Conservation (phyloP, 305 asterid genomes). For the Fraxinus angustifolia region DNA sequence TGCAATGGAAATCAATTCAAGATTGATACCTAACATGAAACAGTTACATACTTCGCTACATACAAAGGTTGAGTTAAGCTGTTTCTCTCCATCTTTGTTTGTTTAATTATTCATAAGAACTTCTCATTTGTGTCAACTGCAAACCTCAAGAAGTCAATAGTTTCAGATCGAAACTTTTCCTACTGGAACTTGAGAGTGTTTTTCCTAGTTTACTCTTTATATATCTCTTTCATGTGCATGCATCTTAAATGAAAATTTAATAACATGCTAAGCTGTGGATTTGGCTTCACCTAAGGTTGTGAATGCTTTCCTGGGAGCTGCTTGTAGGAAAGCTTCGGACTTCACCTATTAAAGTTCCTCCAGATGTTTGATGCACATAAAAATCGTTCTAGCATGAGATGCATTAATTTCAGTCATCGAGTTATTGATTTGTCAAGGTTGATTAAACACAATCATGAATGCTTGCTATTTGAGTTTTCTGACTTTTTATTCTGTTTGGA, state of each 20-base stretch:
- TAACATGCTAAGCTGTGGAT: background rate
- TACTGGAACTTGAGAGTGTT: background rate
- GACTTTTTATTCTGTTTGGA: background rate
- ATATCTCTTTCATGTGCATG: background rate
- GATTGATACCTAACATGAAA: slow-evolving; percentile 76
- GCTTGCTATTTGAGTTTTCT: background rate
- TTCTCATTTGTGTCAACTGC: background rate
- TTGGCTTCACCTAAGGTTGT: background rate
- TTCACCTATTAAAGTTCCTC: background rate
- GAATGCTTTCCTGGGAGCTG: background rate
- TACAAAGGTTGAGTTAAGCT: slow-evolving; percentile 57
- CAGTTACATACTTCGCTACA: slow-evolving; percentile 71
- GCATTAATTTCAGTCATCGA: background rate
- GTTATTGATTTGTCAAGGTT: background rate
- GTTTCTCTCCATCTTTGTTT: background rate
- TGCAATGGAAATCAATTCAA: slow-evolving; percentile 73
- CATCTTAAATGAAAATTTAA: background rate
- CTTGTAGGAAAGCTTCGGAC: background rate
- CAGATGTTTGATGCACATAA: background rate
- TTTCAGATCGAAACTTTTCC: background rate
- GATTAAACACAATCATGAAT: background rate
- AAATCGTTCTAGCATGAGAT: background rate
- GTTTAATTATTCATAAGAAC: background rate
- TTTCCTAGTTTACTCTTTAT: background rate
- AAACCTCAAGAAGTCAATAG: background rate